Base-by-base conservation (phyloP, 306 rosid genomes). In the apple (Malus domestica) region DNA sequence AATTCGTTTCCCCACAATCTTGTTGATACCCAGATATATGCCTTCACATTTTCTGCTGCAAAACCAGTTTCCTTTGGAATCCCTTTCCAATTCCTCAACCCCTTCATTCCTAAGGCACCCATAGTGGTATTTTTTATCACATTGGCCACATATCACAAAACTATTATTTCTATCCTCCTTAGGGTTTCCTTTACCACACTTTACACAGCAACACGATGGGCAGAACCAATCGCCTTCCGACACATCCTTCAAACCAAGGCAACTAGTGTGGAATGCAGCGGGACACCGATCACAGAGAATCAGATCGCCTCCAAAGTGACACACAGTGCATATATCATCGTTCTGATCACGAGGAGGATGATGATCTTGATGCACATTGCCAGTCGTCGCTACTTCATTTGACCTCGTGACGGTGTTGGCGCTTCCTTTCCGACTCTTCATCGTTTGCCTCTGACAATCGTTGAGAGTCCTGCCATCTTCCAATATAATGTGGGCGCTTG, bases 211-310 rank as follows among this genome's bases (percentile, higher is more conserved):
- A 55, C 98, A 93, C 1, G 86, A 69, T 1, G 93, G 90, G 78
- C 96, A 89, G 55, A 83, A 84, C 97, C 98, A 90, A 68, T 87
- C 87, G 12, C 90, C 96, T 11, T 65, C 73, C 1, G 89, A 86
- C 30, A 83, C 69, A 8, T 45, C 45, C 4, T 72, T 46, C 22
- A 85, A 74, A 66, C 90, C 87, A 32, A 93, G 33, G 66, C 97
- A 91, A 0, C 40, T 2, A 0, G 23, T 38, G 42, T 93, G 96
- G 67, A 79, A 93, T 6, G 89, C 77, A 4, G 91, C 85, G 4
- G 97, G 93, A 19, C 98, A 93, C 27, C 32, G 16, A 68, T 85
- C 90, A 49, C 97, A 93, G 2, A 88, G 27, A 22, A 93, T 38
- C 40, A 93, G 22, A 9, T 84, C 87, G 1, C 98, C 97, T 42